A percentile compares a stretch with the other conserved stretches of the same genome.
These are phyloP conservation scores for Aspergillus transmontanensis DNA, from an alignment of 2,329 filamentous ascomycete species.

Conservation along the genomic window DNA sequence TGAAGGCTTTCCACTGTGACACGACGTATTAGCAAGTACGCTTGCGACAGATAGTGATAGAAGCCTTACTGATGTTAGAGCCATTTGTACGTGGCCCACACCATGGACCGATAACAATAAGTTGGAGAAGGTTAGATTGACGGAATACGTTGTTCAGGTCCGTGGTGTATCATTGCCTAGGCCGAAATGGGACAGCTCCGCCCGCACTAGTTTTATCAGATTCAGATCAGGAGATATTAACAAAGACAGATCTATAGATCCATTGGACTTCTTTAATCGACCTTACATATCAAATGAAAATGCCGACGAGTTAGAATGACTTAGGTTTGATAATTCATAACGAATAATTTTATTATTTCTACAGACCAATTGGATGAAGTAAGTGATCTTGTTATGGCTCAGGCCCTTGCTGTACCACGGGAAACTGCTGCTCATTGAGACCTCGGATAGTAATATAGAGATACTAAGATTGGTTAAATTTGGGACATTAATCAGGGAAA, in stretches of 20 bases:
- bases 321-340: neutral
- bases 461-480: neutral
- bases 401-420: neutral
- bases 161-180: neutral
- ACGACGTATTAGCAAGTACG: conserved; percentile 13
- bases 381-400: neutral
- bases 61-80: conserved; percentile 43
- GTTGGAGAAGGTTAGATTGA: conserved; percentile 18
- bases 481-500: neutral
- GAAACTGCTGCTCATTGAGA: neutral
- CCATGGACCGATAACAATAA: conserved; percentile 30
- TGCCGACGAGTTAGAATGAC: no score
- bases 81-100: conserved; percentile 41
- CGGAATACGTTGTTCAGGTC: neutral
- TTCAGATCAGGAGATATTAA: neutral
- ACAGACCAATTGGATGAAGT: neutral
- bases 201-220: neutral
- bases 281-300: neutral
- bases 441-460: neutral
- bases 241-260: neutral
- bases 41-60: neutral
- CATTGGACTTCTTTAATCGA: neutral
- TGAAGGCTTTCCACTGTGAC: conserved; percentile 92
- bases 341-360: neutral
- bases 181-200: conserved; percentile 1